Conservation (phyloP, 176 grass and related monocot species). For the Areca catechu region DNA sequence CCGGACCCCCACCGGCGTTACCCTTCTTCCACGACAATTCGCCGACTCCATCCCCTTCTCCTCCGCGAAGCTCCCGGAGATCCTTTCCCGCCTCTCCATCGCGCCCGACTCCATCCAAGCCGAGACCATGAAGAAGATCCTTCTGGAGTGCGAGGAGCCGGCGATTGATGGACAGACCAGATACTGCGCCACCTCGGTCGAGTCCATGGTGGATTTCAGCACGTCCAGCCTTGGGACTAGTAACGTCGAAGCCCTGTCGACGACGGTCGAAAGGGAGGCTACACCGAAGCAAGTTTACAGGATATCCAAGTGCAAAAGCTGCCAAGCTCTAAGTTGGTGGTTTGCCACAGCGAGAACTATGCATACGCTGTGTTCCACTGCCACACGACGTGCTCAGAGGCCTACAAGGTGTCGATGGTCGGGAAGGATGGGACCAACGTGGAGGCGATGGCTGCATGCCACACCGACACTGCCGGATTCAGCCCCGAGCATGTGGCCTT, state of each 20-base stretch:
- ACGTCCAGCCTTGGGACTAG: slow-evolving; percentile 54
- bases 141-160: slow-evolving; percentile 53
- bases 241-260: slow-evolving; percentile 39
- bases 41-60: too few species aligned
- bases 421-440: slow-evolving; percentile 49
- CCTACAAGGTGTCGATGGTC: slow-evolving; percentile 61
- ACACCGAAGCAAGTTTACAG: slow-evolving; percentile 49
- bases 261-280: slow-evolving; percentile 21
- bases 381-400: slow-evolving; percentile 49
- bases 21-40: too few species aligned
- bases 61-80: too few species aligned
- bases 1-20: too few species aligned
- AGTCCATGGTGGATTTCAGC: slow-evolving; percentile 92
- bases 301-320: slow-evolving; percentile 28
- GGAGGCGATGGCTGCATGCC: slow-evolving; percentile 65
- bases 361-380: slow-evolving; percentile 80
- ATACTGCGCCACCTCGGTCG: slow-evolving; percentile 72
- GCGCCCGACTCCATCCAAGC: not conserved
- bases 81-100: too few species aligned
- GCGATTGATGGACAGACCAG: slow-evolving; percentile 48
- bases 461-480: slow-evolving; percentile 64
- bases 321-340: slow-evolving; percentile 28
- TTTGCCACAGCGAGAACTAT: slow-evolving; percentile 71
- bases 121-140: slow-evolving; percentile 38
- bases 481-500: slow-evolving; percentile 78